Base-by-base conservation (phyloP, 805 yeast species). In the Nakazawaea ernobii region DNA sequence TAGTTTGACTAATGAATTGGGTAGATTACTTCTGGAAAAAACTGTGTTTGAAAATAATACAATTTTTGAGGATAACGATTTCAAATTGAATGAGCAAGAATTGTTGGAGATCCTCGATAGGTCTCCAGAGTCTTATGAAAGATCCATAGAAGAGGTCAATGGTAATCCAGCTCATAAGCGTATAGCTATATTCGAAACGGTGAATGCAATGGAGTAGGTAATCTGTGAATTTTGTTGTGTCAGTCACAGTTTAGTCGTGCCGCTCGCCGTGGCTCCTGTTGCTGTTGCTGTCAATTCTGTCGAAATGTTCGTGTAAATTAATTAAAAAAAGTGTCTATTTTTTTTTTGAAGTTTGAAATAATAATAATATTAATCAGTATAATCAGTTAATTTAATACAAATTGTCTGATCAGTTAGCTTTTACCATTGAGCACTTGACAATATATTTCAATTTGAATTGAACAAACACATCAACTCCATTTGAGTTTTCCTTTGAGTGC, bases 101-200 rank as follows among this genome's bases (percentile, higher is more conserved):
- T 44, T 82, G 32, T 55, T 61, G 0, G 84, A 76, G 51, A 52
- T 82, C 44, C 52, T 71, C 32, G 81, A 79, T 55, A 66, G 86
- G 43, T 64, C 75, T 1, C 56, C 57, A 0, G 62, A 61, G 17
- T 73, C 80, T 6, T 80, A 75, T 56, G 35, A 47, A 8, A 55
- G 65, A 29, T n/a, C 40, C 3, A 39, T 27, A n/a, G 43, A 38
- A 3, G 37, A 33, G 6, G 38, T 48, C 28, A 42, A 41, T 24
- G 9, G 10, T 2, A 39, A 43, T 24, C 10, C 15, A 6, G 24
- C 27, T 3, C 39, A 43, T 32, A 39, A 43, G 7, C 30, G 39
- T 10, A 43, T 48, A 15, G 44, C 47, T 14, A 38, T 48, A 10
- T 48, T 48, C 15, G 47, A 48, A 29, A 48, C 50, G 3, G 39